Evolutionary conservation across 83 land plant genomes (phyloP).

Genomic region (Picea engelmannii): DNA sequence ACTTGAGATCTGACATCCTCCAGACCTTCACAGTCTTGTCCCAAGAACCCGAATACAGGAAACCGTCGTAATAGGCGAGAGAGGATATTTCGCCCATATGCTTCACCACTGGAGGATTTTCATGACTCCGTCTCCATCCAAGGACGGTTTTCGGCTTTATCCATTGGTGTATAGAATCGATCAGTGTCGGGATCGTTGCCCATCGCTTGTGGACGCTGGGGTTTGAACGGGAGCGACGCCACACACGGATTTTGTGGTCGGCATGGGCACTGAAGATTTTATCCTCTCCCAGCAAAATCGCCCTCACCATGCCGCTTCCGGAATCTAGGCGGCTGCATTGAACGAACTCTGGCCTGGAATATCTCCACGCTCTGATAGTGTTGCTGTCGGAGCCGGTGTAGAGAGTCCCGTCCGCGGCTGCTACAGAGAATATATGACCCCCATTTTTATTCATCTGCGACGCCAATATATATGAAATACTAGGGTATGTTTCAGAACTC

Average conservation of each 20-base stretch:
- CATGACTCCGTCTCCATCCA: too few relatives aligned
- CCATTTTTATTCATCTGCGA: slow-evolving; percentile 39
- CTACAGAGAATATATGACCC: slow-evolving; percentile 61
- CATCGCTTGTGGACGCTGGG: slow-evolving; percentile 11
- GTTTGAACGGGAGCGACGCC: background rate
- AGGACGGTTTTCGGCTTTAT: too few relatives aligned
- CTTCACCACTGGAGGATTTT: too few relatives aligned
- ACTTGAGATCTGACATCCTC: slow-evolving; percentile 68
- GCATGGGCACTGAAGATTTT: background rate
- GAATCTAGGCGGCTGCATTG: background rate
- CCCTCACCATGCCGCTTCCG: slow-evolving; percentile 6
- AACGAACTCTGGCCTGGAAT: background rate
- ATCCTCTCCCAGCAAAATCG: background rate
- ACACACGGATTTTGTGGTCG: slow-evolving; percentile 7
- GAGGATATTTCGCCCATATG: too few relatives aligned
- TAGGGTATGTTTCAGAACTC: too few relatives aligned
- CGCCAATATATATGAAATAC: too few relatives aligned
- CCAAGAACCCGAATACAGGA: slow-evolving; percentile 92
- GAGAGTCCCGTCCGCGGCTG: slow-evolving; percentile 24
- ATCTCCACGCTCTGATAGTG: slow-evolving; percentile 11
- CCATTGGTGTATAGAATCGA: too few relatives aligned
- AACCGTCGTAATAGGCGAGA: slow-evolving; percentile 5
- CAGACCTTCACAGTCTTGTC: slow-evolving; percentile 88
- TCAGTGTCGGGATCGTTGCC: background rate
- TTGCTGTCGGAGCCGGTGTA: slow-evolving; percentile 9